Evolutionary conservation across 768 basidiomycete genomes (phyloP), one percentile per base, ranked within the genome.

Genomic region (Trichaptum fuscoviolaceum): DNA sequence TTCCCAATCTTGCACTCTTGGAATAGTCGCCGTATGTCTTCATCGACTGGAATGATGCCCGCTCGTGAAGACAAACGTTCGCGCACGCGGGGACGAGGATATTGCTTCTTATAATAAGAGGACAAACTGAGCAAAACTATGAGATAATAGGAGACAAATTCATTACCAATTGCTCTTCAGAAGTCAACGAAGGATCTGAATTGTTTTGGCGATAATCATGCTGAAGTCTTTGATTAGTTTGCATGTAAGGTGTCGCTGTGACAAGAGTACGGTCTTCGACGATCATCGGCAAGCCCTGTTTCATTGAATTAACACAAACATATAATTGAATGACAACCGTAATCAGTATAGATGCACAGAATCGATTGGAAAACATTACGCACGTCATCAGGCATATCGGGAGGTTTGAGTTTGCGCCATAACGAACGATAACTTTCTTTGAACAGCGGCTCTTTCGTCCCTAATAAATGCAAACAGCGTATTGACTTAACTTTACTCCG

Each of bases 1-100:
- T 84, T 84, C 2, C 89, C 94, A 52, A 94, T 86, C 67, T 86
- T 88, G 76, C 93, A 94, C 74, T 97, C 95, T 70, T 93, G 87
- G 70, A 92, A 87, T 62, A 97, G 76, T 18, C 91, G 82, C 15
- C 89, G 82, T 63, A 95, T 91, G 71, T 97, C 93, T 70, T 96
- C 94, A 57, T 95, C 92, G 23, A 78, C 84, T 0, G 93, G 88
- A 36, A 95, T 85, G 59, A 87, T 77, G 52, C 76, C 79, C 63
- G 75, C 78, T 58, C 75, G 77, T 18, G 75, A 73, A 63, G 72
- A 71, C 12, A 63, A 64, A 2, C 66, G 69, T 52, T 71, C 73
- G 35, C 72, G 69, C 65, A 23, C 63, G 36, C 34, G 68, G 63
- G 35, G 66, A 34, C 34, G 70, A 25, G 67, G 70, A 30, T 67